These are phyloP conservation scores for Fusarium pseudocircinatum DNA, from an alignment of 2,329 filamentous ascomycete species.

Conservation along the genomic window DNA sequence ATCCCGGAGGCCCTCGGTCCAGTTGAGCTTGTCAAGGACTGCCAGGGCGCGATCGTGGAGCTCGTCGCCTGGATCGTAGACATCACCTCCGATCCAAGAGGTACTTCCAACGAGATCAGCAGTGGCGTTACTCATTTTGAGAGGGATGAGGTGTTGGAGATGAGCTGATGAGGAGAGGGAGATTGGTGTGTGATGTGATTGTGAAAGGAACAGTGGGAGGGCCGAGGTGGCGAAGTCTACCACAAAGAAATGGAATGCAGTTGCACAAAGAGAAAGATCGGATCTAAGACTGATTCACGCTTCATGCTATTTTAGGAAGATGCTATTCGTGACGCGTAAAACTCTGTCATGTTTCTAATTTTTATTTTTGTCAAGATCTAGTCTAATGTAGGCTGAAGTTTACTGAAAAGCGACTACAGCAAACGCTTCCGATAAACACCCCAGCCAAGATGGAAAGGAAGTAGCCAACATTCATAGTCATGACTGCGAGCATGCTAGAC, in stretches of 20 bases:
- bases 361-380: accelerated
- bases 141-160: neutral
- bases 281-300: accelerated
- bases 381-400: neutral
- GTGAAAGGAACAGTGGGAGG: neutral
- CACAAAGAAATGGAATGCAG: neutral
- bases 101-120: neutral
- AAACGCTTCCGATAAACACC: neutral
- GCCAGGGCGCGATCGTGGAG: neutral
- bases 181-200: neutral
- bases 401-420: neutral
- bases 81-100: neutral
- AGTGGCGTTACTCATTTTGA: neutral
- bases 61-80: neutral
- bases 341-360: neutral
- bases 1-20: neutral
- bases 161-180: neutral
- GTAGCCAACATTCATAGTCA: neutral
- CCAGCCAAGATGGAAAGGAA: neutral
- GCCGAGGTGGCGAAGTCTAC: neutral
- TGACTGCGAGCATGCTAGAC: neutral
- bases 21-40: neutral
- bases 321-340: no score
- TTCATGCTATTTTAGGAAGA: no score
- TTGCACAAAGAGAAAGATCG: neutral